A percentile compares a stretch with the other conserved stretches of the same genome.
Evolutionary conservation across 1,139 yeast genomes (phyloP).

Genomic region (Scheffersomyces titani): DNA sequence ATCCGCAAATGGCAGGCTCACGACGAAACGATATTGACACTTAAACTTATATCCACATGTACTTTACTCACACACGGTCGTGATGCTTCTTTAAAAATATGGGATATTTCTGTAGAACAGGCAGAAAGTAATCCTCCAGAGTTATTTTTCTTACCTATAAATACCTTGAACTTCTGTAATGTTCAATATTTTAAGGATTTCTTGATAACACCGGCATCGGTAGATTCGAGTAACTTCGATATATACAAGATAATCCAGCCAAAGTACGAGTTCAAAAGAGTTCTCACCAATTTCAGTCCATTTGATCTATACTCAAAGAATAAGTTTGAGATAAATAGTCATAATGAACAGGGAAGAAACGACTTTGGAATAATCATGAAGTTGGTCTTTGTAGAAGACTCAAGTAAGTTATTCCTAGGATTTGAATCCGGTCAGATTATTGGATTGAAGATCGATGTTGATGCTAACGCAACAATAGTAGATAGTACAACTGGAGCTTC

Average conservation of each 20-base stretch:
- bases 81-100: constrained; percentile 52
- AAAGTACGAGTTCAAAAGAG: constrained; percentile 23
- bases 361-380: constrained; percentile 61
- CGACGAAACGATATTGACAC: constrained; percentile 41
- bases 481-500: constrained; percentile 1
- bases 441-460: constrained; percentile 24
- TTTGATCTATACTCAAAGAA: constrained; percentile 14
- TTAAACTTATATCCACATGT: constrained; percentile 24
- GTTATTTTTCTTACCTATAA: constrained; percentile 49
- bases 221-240: constrained; percentile 55
- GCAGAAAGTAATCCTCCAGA: constrained; percentile 3
- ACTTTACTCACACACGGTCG: constrained; percentile 53
- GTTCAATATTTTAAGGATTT: constrained; percentile 31
- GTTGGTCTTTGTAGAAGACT: constrained; percentile 30
- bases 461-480: not conserved
- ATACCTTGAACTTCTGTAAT: constrained; percentile 58
- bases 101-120: constrained; percentile 33
- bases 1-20: constrained; percentile 52
- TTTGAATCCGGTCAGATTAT: constrained; percentile 60
- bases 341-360: constrained; percentile 23
- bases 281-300: constrained; percentile 28
- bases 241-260: constrained; percentile 37
- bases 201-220: constrained; percentile 54
- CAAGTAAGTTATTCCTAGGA: constrained; percentile 41
- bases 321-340: constrained; percentile 14